phyloP scores from a whole-genome alignment of 108 stramenopile species.

The Pseudonitzschia delicatissima region DNA sequence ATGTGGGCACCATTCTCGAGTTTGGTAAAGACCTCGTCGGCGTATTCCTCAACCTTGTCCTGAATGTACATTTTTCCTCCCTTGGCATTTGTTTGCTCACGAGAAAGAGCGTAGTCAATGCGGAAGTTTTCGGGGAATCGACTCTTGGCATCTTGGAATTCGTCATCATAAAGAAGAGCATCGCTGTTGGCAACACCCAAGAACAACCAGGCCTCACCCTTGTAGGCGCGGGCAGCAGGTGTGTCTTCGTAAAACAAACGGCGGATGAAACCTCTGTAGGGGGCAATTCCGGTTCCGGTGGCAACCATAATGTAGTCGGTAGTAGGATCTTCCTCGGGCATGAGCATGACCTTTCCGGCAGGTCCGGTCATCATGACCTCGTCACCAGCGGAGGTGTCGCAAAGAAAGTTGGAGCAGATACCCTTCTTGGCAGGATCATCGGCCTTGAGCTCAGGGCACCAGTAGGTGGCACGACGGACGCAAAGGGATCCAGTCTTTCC shows the following conservation, averaged over 20 bases:
- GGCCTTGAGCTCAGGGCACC: conserved; percentile 89
- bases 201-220: conserved; percentile 97
- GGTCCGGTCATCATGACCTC: conserved; percentile 93
- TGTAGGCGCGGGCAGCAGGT: conserved; percentile 86
- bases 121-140: conserved; percentile 90
- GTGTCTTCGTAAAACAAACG: conserved; percentile 94
- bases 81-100: conserved; percentile 90
- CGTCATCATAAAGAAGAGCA: conserved; percentile 94
- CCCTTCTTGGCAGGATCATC: conserved; percentile 99
- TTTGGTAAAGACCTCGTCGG: conserved; percentile 89
- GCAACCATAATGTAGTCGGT: conserved; percentile 98
- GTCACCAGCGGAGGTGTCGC: conserved; percentile 87
- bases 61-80: conserved; percentile 99
- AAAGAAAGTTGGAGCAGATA: conserved; percentile 97
- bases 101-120: conserved; percentile 92
- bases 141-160: conserved; percentile 89
- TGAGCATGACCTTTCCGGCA: conserved; percentile 96
- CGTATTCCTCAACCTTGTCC: conserved; percentile 96
- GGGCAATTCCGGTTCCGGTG: conserved; percentile 97
- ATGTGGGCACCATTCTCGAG: conserved; percentile 93
- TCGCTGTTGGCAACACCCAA: conserved; percentile 96
- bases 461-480: conserved; percentile 95
- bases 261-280: conserved; percentile 95
- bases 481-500: conserved; percentile 96
- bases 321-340: conserved; percentile 92